phyloP scores from a whole-genome alignment of 306 rosid genomes.

The Begonia loranthoides region DNA sequence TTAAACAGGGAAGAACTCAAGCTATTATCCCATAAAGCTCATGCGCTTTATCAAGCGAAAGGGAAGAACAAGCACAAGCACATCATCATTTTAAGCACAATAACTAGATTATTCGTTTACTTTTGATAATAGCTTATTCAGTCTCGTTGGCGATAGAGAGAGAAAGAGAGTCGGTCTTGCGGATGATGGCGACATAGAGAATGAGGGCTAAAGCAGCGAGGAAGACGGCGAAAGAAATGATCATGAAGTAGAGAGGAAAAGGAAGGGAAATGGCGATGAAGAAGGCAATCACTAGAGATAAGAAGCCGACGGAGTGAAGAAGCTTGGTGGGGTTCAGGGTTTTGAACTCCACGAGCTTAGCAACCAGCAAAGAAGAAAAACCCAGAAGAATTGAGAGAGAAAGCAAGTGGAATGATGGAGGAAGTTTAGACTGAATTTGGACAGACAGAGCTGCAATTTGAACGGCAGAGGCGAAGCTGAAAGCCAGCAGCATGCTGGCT shows the following conservation, averaged over 20 bases:
- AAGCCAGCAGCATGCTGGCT: neutral
- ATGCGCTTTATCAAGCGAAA: too few relatives aligned
- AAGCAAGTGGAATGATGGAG: neutral
- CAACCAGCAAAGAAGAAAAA: neutral
- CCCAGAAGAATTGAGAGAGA: neutral
- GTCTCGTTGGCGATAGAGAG: too few relatives aligned
- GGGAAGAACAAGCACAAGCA: too few relatives aligned
- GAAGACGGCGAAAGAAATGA: neutral
- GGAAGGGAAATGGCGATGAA: conserved; percentile 1
- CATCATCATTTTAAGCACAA: too few relatives aligned
- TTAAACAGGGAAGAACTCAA: too few relatives aligned
- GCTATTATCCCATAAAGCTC: too few relatives aligned
- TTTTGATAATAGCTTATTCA: too few relatives aligned
- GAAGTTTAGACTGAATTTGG: neutral
- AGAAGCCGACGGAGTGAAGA: neutral
- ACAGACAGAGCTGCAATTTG: neutral
- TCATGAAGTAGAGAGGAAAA: neutral
- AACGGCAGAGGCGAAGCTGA: neutral
- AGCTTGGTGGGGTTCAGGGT: neutral
- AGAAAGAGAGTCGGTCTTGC: too few relatives aligned
- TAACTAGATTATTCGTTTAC: too few relatives aligned
- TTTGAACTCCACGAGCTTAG: neutral
- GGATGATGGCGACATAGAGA: neutral
- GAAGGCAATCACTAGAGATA: neutral
- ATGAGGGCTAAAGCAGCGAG: neutral